A percentile compares a stretch with the other conserved stretches of the same genome.
Evolutionary conservation across 345 rosid genomes (phyloP).

Genomic region (Syzygium oleosum): DNA sequence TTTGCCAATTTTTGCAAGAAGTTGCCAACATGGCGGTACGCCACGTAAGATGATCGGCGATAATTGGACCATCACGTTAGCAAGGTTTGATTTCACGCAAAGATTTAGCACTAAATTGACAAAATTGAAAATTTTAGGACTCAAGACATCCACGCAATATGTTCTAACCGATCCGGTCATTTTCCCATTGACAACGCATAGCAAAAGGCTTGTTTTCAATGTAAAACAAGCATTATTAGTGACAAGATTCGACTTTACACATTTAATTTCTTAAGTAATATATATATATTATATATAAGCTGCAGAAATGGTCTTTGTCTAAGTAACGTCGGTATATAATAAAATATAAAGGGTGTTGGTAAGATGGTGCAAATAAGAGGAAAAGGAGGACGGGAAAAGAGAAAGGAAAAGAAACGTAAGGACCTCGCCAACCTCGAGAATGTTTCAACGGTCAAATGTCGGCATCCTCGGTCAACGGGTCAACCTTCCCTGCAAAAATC

Average conservation of each 20-base stretch:
- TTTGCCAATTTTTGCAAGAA: fast-evolving
- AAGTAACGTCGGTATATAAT: not conserved
- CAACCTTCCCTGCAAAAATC: not conserved
- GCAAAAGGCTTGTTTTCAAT: not conserved
- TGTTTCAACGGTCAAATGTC: not conserved
- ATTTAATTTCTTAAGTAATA: not conserved
- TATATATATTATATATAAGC: not conserved
- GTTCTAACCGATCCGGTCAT: not conserved
- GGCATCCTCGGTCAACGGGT: not conserved
- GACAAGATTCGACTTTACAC: not conserved
- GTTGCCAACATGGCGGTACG: not conserved
- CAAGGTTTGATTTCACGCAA: not conserved
- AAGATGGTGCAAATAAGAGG: not conserved
- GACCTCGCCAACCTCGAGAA: not conserved
- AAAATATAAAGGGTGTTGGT: not conserved
- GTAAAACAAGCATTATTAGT: not conserved
- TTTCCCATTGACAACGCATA: not conserved
- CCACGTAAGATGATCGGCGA: no score
- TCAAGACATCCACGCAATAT: not conserved
- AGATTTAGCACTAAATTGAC: not conserved
- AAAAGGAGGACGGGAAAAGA: not conserved
- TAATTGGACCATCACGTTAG: no score
- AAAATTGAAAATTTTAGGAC: not conserved
- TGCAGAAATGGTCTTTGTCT: not conserved
- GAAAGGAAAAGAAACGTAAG: not conserved